Conservation (phyloP, 176 grass and related monocot species). For the Canna indica region DNA sequence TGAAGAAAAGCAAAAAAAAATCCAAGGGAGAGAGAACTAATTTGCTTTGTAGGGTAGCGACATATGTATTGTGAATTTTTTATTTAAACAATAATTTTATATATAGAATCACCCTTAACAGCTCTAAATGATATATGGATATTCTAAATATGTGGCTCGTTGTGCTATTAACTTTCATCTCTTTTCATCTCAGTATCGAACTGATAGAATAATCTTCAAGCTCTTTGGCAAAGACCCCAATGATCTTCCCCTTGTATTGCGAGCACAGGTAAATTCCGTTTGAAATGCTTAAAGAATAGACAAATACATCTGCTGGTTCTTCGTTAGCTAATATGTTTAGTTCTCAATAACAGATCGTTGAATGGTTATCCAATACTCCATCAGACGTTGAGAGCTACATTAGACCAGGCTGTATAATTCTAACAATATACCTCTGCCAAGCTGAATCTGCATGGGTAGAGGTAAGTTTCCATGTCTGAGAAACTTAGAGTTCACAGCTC, state of each 20-base stretch:
- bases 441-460: slow-evolving; percentile 56
- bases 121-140: not conserved
- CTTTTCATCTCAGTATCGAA: slow-evolving; percentile 46
- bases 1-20: too few relatives aligned
- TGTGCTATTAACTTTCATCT: not conserved
- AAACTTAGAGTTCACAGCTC: slow-evolving; percentile 3
- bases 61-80: too few relatives aligned
- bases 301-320: slow-evolving; percentile 7
- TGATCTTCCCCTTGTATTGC: slow-evolving; percentile 73
- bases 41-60: too few relatives aligned
- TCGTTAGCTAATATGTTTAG: slow-evolving; percentile 8
- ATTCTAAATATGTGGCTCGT: not conserved
- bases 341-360: slow-evolving; percentile 57
- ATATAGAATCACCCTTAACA: too few relatives aligned
- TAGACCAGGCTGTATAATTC: slow-evolving; percentile 87
- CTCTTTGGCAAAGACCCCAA: slow-evolving; percentile 82
- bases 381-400: slow-evolving; percentile 90
- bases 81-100: too few relatives aligned
- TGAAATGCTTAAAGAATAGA: not conserved
- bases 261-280: slow-evolving; percentile 50
- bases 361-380: slow-evolving; percentile 74
- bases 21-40: too few relatives aligned
- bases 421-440: slow-evolving; percentile 71
- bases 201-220: slow-evolving; percentile 86
- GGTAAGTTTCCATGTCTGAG: slow-evolving; percentile 36